These are phyloP conservation scores for Aspergillus homomorphus DNA, from an alignment of 495 filamentous ascomycete species.

Conservation along the genomic window DNA sequence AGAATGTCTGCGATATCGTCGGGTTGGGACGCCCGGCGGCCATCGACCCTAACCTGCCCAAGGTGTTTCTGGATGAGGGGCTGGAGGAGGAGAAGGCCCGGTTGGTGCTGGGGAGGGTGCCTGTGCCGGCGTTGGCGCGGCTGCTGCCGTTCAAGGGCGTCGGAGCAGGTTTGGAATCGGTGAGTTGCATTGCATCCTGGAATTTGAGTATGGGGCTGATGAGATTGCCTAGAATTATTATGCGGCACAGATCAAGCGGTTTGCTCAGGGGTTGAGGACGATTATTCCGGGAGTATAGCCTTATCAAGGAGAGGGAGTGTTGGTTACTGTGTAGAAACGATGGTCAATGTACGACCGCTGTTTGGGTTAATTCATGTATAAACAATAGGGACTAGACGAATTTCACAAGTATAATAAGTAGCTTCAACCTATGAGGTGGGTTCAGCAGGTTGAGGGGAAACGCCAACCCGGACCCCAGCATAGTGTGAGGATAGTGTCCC, in stretches of 20 bases:
- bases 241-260: constrained; percentile 35
- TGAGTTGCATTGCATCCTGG: constrained; percentile 23
- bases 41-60: constrained; percentile 46
- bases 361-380: no score
- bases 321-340: not conserved
- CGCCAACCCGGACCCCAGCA: no score
- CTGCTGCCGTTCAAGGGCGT: constrained; percentile 36
- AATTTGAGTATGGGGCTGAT: not conserved
- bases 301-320: not conserved
- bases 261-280: constrained; percentile 37
- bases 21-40: constrained; percentile 55
- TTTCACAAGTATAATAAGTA: no score
- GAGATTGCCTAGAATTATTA: constrained; percentile 34
- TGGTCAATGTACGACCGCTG: not conserved
- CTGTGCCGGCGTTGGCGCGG: constrained; percentile 30
- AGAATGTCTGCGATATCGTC: constrained; percentile 56
- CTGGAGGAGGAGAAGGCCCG: constrained; percentile 48
- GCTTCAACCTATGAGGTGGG: no score
- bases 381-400: no score
- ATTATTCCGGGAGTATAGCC: constrained; percentile 23
- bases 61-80: constrained; percentile 50
- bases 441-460: no score
- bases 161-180: constrained; percentile 45
- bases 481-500: no score
- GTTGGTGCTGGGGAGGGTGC: constrained; percentile 36